Percentiles rank a stretch among this genome's conserved stretches.
phyloP scores from a whole-genome alignment of 257 asterid genomes.

The Plantago elongata region DNA sequence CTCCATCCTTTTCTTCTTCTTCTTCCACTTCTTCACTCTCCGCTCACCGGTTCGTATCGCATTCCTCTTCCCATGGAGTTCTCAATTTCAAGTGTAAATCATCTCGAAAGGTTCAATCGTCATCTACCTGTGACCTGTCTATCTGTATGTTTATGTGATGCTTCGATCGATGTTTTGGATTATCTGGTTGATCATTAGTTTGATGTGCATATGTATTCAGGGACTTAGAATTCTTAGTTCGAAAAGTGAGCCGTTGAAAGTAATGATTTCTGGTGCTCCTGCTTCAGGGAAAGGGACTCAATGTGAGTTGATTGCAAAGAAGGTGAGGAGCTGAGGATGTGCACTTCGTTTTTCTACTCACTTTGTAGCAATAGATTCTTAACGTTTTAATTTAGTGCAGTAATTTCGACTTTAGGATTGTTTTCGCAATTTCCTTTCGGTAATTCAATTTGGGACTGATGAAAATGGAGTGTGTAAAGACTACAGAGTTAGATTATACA shows the following conservation, averaged over 20 bases:
- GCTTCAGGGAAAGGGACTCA: conserved; percentile 98
- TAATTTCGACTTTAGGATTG: no score
- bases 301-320: conserved; percentile 79
- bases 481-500: no score
- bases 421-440: no score
- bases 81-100: conserved; percentile 20
- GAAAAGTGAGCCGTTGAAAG: conserved; percentile 66
- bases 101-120: conserved; percentile 25
- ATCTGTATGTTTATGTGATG: neutral
- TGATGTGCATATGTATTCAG: conserved; percentile 28
- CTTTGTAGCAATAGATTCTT: neutral
- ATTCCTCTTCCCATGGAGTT: conserved; percentile 12
- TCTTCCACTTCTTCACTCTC: conserved; percentile 22
- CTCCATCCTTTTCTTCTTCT: conserved; percentile 22
- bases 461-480: no score
- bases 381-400: neutral
- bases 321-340: conserved; percentile 36
- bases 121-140: neutral
- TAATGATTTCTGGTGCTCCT: conserved; percentile 96
- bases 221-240: conserved; percentile 43
- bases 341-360: neutral
- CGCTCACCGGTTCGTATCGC: conserved; percentile 27
- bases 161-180: no score
- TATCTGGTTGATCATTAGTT: neutral
- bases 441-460: no score